Evolutionary conservation across 306 rosid genomes (phyloP).

Genomic region (Lathyrus sativus): DNA sequence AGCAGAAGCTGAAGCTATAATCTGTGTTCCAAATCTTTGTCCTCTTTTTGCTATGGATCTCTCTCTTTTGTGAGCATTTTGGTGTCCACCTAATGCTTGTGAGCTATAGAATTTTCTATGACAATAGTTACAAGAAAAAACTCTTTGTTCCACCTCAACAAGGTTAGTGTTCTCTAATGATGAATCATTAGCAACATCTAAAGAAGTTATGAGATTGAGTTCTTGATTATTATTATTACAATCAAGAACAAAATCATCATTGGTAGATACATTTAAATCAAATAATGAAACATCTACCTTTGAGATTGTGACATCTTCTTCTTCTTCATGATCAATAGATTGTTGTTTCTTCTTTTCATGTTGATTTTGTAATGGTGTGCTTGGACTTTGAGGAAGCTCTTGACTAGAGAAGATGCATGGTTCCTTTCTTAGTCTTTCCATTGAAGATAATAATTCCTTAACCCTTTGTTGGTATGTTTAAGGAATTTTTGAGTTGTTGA

Average conservation of each 20-base stretch:
- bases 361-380: constrained; percentile 55
- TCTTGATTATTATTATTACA: constrained; percentile 33
- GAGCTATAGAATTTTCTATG: constrained; percentile 86
- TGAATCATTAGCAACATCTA: constrained; percentile 47
- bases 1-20: constrained; percentile 52
- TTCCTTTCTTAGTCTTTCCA: constrained; percentile 49
- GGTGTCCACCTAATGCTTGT: constrained; percentile 95
- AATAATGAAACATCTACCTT: constrained; percentile 40
- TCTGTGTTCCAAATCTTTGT: constrained; percentile 53
- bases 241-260: constrained; percentile 32
- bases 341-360: constrained; percentile 48
- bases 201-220: constrained; percentile 57
- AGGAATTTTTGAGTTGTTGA: constrained; percentile 35
- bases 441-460: constrained; percentile 36
- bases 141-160: constrained; percentile 53
- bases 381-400: constrained; percentile 57
- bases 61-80: constrained; percentile 92
- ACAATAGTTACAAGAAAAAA: constrained; percentile 87
- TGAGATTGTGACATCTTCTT: constrained; percentile 31
- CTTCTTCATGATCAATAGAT: constrained; percentile 45
- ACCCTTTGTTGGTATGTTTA: constrained; percentile 23
- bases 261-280: constrained; percentile 53
- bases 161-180: constrained; percentile 16
- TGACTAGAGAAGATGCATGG: constrained; percentile 24
- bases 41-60: constrained; percentile 78